Evolutionary conservation across 2,329 filamentous ascomycete species (phyloP), one percentile per base, ranked within the genome.

Genomic region (Cladosporium oxysporum): DNA sequence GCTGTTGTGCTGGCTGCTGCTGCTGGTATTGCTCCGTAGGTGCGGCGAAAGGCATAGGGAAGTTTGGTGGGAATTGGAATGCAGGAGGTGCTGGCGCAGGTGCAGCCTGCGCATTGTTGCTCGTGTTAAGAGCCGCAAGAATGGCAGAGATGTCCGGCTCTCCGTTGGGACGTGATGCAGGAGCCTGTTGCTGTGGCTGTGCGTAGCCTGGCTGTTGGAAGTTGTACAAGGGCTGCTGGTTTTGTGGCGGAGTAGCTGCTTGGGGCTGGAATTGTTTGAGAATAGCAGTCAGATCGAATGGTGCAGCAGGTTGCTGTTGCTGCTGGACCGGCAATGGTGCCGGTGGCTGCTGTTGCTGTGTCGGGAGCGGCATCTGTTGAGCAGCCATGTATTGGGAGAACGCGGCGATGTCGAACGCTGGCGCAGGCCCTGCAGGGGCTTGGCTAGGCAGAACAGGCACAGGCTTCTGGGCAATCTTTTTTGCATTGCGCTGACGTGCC

Each of bases 81-180:
- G 41, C 50, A 18, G 55, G 50, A 7, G 62, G 53, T 23, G 37
- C 50, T 12, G 50, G 49, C 18, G 60, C 47, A 6, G 31, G 50
- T 28, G 61, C 35, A 16, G 35, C 58, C 18, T 52, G 44, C 7
- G 64, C 58, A 16, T 26, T 33, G 26, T 44, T 63, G 60, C 26
- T 62, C n/a, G 21, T 53, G 37, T 62, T 58, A 6, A 75, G 69
- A 12, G 69, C 66, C 1, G 75, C 74, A 37, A 76, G 69, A 49
- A 76, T 75, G 16, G 74, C 73, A 14, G 68, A 68, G 21, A 76
- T 69, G 63, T 76, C 73, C 37, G 71, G 66, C 66, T 66, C 69
- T n/a, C 64, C 65, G 31, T 65, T 66, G 11, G 65, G 50, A 23
- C 64, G 68, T 12, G 61, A 31, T 14, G 35, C 33, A 18, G 66